Evolutionary conservation across 768 basidiomycete genomes (phyloP), one percentile per base, ranked within the genome.

Genomic region (Xerocomellus dryophilus): DNA sequence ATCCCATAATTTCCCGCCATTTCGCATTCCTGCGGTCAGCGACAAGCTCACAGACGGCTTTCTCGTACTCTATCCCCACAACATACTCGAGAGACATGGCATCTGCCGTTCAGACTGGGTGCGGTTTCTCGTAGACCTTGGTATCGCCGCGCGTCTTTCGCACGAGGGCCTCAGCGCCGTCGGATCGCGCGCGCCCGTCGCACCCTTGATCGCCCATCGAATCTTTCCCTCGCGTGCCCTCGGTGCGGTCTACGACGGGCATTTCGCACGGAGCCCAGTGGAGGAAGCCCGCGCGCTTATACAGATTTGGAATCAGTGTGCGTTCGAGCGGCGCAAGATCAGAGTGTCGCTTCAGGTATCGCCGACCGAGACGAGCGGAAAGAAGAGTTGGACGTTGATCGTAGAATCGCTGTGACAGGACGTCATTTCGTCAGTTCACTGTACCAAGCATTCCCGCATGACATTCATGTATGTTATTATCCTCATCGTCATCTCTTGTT

Each of bases 261-360:
- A 9, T 18, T 70, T 70, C 36, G 43, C 43, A 29, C 61, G 61
- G 36, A 60, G 20, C 38, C 55, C 57, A 1, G 20, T 44, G 2
- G 54, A 66, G 2, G 61, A 70, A 34, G 64, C 71, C 29, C 51
- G 57, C 44, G 66, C 68, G 7, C 58, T 70, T 29, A 41, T 70
- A 10, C 40, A 52, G 17, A 52, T 71, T 14, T 70, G 68, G 68
- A 70, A 71, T 21, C 58, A 70, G 49, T 65, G 68, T 53, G 68
- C 68, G 5, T 65, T 70, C 12, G 68, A 71, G 54, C 60, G 68
- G 29, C 68, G 68, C 34, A 70, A 68, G 51, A 50, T 70, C 40
- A 51, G 53, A 7, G 66, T 61, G 25, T 50, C 43, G 15, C 59
- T 71, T 6, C 58, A 54, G 21, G 36, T 45, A 18, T 53, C 20